Evolutionary conservation across 164 flowering plant species (phyloP), one percentile per base, ranked within the genome.

Genomic region (Saururus chinensis): DNA sequence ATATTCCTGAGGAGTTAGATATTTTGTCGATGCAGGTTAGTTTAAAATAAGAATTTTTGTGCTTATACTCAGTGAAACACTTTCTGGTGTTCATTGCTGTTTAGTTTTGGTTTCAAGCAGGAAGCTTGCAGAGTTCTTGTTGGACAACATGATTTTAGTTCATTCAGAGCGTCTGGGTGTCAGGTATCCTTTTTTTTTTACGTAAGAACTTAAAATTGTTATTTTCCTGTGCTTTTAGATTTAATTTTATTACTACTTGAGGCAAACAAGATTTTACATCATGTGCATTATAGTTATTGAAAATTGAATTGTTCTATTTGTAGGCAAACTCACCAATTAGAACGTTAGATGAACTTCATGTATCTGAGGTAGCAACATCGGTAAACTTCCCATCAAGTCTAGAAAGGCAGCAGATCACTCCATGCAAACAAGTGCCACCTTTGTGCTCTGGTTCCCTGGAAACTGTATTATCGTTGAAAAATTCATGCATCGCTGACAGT

Each of bases 291-390:
- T 14, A 42, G 49, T 10, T 42, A 9, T 42, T 42, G 37, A 30
- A 30, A 30, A 30, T 30, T 30, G 37, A 42, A 42, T 10, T 42
- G 49, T 42, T 42, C 49, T 55, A 53, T 53, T 24, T 53, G 51
- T 84, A 92, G 97, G 99, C 99, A 24, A 88, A 82, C 11, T 95
- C 97, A 60, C 96, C 99, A 25, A 72, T 91, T 35, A 83, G 89
- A 82, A 88, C 87, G 19, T 70, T 95, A 61, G 96, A 91, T 63
- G 99, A 95, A 70, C 81, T 95, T 64, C 73, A 68, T 71, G 85
- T 91, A 53, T 59, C 75, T 20, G 97, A 91, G 75, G 82, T 84
- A 25, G 71, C 69, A 61, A 65, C 89, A 55, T 68, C 81, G 60
- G 83, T 87, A 13, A 77, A 73, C 76, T 87, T 89, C 51, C 96